Evolutionary conservation across 495 filamentous ascomycete species (phyloP).

Genomic region (Thermothielavioides terrestris): DNA sequence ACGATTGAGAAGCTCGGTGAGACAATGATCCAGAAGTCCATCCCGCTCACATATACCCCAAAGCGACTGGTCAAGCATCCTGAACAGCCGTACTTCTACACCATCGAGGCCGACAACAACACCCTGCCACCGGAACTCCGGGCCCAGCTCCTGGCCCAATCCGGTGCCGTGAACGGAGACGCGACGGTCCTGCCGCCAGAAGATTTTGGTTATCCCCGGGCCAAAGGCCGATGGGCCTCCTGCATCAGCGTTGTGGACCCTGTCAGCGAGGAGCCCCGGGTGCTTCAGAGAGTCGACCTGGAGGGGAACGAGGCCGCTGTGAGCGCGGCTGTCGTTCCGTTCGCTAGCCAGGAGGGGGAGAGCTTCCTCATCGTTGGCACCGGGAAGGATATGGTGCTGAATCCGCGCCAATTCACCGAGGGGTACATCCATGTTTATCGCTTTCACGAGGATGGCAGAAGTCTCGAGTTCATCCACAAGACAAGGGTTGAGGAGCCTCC

Average conservation of each 20-base stretch:
- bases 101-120: conserved; percentile 88
- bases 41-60: conserved; percentile 84
- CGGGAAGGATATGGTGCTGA: conserved; percentile 76
- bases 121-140: conserved; percentile 69
- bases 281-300: conserved; percentile 68
- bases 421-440: conserved; percentile 92
- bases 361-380: conserved; percentile 89
- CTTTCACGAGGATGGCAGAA: conserved; percentile 74
- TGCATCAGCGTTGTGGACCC: conserved; percentile 90
- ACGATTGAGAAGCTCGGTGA: conserved; percentile 77
- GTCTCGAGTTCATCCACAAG: conserved; percentile 92
- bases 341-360: conserved; percentile 81
- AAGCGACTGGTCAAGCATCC: conserved; percentile 81
- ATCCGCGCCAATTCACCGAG: conserved; percentile 57
- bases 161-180: conserved; percentile 61
- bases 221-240: conserved; percentile 82
- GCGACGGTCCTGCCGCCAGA: conserved; percentile 59
- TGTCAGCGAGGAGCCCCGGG: conserved; percentile 53
- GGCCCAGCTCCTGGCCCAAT: conserved; percentile 56
- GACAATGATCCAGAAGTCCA: conserved; percentile 79
- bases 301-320: conserved; percentile 88
- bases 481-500: conserved; percentile 84
- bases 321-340: conserved; percentile 72
- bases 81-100: conserved; percentile 81
- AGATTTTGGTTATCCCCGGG: conserved; percentile 85